These are phyloP conservation scores for Brassica cretica DNA, from an alignment of 345 rosid species.

Conservation along the genomic window DNA sequence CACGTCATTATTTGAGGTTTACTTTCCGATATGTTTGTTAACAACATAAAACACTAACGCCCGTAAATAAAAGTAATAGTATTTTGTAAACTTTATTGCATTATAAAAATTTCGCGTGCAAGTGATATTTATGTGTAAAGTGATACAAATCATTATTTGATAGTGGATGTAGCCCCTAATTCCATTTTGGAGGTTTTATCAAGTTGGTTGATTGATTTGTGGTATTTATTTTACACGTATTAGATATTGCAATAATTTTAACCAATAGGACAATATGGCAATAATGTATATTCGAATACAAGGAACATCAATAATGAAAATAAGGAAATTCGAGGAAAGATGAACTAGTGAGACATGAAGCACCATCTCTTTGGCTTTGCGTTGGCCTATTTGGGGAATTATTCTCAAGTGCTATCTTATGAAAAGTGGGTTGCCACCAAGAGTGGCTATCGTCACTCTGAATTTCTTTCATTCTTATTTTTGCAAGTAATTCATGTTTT, in stretches of 20 bases:
- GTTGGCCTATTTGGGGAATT: slow-evolving; percentile 28
- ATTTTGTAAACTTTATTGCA: neutral
- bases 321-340: slow-evolving; percentile 3
- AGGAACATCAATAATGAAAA: neutral
- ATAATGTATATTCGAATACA: slow-evolving; percentile 9
- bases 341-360: slow-evolving; percentile 23
- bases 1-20: neutral
- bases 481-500: slow-evolving; percentile 1
- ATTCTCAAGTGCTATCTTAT: slow-evolving; percentile 27
- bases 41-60: neutral
- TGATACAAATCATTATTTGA: slow-evolving; percentile 1
- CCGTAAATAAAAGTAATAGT: neutral
- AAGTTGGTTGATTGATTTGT: slow-evolving; percentile 14
- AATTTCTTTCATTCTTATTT: neutral
- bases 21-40: neutral
- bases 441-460: slow-evolving; percentile 32
- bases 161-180: slow-evolving; percentile 22
- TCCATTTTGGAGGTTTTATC: slow-evolving; percentile 7
- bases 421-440: slow-evolving; percentile 35
- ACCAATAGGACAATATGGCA: neutral
- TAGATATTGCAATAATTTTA: slow-evolving; percentile 1
- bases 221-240: slow-evolving; percentile 12
- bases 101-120: neutral
- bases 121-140: neutral
- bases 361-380: slow-evolving; percentile 19